Conservation (phyloP, 129 eudicot genomes). For the Tagetes patula region DNA sequence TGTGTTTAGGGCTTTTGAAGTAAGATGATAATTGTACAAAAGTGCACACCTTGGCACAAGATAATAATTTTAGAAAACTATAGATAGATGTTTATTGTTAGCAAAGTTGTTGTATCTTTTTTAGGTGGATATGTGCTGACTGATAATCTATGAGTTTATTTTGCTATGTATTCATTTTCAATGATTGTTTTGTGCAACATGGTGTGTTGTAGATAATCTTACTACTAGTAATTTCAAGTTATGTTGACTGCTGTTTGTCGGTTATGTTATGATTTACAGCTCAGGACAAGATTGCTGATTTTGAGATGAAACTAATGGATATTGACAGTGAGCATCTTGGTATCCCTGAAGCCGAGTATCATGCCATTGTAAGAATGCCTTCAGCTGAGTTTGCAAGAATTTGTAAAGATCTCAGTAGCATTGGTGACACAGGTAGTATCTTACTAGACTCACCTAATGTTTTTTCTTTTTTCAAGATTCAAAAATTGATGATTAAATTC, state of each 20-base stretch:
- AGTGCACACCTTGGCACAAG: too few relatives aligned
- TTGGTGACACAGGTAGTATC: conserved; percentile 80
- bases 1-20: too few relatives aligned
- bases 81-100: too few relatives aligned
- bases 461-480: background rate
- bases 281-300: conserved; percentile 84
- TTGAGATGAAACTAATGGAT: conserved; percentile 94
- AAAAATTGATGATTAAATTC: background rate
- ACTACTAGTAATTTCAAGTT: background rate
- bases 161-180: background rate
- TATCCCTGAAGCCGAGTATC: conserved; percentile 89
- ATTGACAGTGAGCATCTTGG: conserved; percentile 95
- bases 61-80: too few relatives aligned
- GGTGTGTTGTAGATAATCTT: background rate
- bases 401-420: conserved; percentile 79
- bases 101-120: too few relatives aligned
- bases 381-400: conserved; percentile 85
- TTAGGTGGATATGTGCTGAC: background rate
- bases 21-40: too few relatives aligned
- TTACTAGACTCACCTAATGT: background rate
- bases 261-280: conserved; percentile 35
- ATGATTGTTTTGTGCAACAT: background rate
- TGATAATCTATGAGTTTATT: background rate
- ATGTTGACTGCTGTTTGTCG: background rate
- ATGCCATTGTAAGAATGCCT: conserved; percentile 90